A percentile compares a stretch with the other conserved stretches of the same genome.
Evolutionary conservation across 164 flowering plant genomes (phyloP).

Genomic region (Liquidambar formosana): DNA sequence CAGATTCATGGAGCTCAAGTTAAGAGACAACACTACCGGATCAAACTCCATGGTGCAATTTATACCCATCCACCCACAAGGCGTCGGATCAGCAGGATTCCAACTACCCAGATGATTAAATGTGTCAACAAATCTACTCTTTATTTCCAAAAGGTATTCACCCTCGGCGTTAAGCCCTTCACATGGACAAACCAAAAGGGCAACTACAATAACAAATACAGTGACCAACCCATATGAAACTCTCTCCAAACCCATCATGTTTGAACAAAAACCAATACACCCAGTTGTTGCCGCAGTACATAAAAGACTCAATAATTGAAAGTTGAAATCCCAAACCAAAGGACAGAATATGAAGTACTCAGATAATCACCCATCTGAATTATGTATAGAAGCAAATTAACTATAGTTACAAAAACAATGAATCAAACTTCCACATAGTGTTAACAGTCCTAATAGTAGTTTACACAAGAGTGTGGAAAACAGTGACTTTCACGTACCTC

Average conservation of each 20-base stretch:
- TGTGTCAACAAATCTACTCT: constrained; percentile 48
- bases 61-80: constrained; percentile 83
- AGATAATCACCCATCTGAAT: too few species aligned
- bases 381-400: too few species aligned
- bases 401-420: too few species aligned
- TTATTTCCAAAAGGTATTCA: constrained; percentile 53
- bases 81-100: constrained; percentile 61
- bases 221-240: constrained; percentile 28
- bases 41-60: constrained; percentile 46
- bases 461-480: not conserved
- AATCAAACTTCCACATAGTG: too few species aligned
- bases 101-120: constrained; percentile 48
- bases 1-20: constrained; percentile 62
- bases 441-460: too few species aligned
- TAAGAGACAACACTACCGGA: constrained; percentile 58
- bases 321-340: too few species aligned
- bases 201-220: constrained; percentile 25
- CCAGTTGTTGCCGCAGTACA: too few species aligned
- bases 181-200: constrained; percentile 30
- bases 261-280: not conserved
- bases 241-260: constrained; percentile 23
- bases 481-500: not conserved
- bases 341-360: too few species aligned
- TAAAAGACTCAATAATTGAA: too few species aligned
- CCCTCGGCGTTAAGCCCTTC: constrained; percentile 69